Conservation (phyloP, 768 basidiomycete species). For the Pleurotus eryngii region DNA sequence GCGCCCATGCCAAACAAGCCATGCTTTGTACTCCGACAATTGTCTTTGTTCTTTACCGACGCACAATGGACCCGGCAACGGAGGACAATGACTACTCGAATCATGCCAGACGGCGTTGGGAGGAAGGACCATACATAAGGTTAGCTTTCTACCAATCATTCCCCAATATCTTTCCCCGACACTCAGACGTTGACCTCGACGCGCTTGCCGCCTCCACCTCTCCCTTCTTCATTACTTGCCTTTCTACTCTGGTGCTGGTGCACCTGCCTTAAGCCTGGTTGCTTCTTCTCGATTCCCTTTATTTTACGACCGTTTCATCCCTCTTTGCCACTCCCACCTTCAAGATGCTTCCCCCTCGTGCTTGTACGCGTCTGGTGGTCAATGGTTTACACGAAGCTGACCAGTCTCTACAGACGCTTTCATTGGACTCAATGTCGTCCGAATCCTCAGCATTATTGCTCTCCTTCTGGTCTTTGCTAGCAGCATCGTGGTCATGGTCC, state of each 20-base stretch:
- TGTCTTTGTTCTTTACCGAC: constrained; percentile 6
- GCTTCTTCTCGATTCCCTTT: constrained; percentile 1
- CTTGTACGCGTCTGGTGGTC: constrained; percentile 4
- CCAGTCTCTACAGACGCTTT: constrained; percentile 40
- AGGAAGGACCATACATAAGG: neutral
- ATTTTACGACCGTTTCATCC: neutral
- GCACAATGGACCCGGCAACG: constrained; percentile 7
- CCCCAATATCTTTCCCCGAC: neutral
- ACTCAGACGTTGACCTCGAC: neutral
- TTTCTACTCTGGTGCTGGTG: constrained; percentile 10
- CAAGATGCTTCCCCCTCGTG: constrained; percentile 12
- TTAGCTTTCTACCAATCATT: neutral
- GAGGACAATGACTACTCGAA: constrained; percentile 6
- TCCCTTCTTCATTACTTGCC: neutral
- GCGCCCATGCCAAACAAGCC: constrained; percentile 2
- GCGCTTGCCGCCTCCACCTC: constrained; percentile 1
- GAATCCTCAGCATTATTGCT: constrained; percentile 71
- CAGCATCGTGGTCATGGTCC: constrained; percentile 70
- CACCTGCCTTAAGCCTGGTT: constrained; percentile 7
- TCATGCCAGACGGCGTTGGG: constrained; percentile 2
- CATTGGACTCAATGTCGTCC: constrained; percentile 74
- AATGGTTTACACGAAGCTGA: neutral
- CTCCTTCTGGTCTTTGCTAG: constrained; percentile 80
- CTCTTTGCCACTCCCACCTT: neutral
- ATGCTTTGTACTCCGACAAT: constrained; percentile 4